Base-by-base conservation (phyloP, 1,284 basidiomycete genomes). In the Peniophora sp. region DNA sequence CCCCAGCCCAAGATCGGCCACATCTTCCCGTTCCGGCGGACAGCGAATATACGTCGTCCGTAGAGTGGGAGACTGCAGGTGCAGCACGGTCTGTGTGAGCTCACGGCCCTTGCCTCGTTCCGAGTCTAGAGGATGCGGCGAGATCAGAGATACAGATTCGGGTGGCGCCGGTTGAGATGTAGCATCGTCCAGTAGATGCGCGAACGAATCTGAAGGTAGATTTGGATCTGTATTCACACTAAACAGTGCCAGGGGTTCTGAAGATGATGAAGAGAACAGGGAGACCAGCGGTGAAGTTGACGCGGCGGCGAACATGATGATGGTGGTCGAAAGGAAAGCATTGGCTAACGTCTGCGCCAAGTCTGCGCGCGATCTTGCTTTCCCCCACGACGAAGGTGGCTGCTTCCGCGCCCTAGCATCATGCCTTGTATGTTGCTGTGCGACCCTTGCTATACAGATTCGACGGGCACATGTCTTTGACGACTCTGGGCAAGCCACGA, bases 31-130 rank as follows among this genome's bases (percentile, higher is more conserved):
- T 36, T 34, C 48, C 48, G 72, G 71, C 42, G 78, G 88, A 63
- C 74, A 83, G 22, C 79, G 79, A 48, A 92, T 81, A 60, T 75
- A 92, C 0, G 89, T 88, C 32, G 72, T 78, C 32, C 68, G 72
- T 27, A 89, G 62, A 1, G 79, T 80, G 8, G 88, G 88, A 2
- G 87, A 89, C 60, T 92, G 90, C 43, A 93, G 77, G 58, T 93
- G 90, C n/a, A 93, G 71, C 0, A 92, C 88, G 0, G 78, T 79
- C 59, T 88, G 84, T 61, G 75, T 61, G n/a, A 83, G 62, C 54
- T 68, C 51, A 58, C 78, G 51, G 62, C 60, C 17, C 47, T 54
- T 61, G 57, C 24, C 63, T 55, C 42, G 59, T 59, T 43, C 52
- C 52, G 39, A 12, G 1, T 48, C 47, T 36, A 67, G 39, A 18